Evolutionary conservation across 2,329 filamentous ascomycete genomes (phyloP).

Genomic region (Pseudocercospora cruenta): DNA sequence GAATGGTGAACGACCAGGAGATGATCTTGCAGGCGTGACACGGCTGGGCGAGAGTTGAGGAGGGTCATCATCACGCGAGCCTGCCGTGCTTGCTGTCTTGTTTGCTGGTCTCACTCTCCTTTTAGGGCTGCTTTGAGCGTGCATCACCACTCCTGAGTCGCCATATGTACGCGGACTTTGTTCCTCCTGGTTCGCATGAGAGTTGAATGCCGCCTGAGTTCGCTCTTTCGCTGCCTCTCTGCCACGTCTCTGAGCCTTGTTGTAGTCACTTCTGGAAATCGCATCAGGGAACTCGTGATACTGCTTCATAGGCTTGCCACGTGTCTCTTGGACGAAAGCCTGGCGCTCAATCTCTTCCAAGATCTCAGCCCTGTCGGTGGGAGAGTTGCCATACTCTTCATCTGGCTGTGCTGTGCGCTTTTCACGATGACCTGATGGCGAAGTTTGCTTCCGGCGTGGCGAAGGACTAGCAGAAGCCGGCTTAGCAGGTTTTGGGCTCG

Average conservation of each 20-base stretch:
- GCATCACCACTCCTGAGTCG: background rate
- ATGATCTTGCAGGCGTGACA: background rate
- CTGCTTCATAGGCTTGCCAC: background rate
- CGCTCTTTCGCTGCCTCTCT: background rate
- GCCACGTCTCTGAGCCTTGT: background rate
- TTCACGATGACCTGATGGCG: background rate
- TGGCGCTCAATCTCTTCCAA: background rate
- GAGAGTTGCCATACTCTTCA: background rate
- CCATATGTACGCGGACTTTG: background rate
- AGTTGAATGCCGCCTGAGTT: background rate
- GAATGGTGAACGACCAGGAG: background rate
- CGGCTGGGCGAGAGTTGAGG: conserved; percentile 1
- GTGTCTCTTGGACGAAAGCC: background rate
- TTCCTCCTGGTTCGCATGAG: background rate
- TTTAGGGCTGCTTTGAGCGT: background rate
- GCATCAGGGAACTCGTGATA: background rate
- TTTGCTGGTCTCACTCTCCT: background rate
- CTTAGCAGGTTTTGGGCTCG: background rate
- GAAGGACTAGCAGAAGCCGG: background rate
- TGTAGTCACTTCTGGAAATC: background rate
- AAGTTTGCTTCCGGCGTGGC: background rate
- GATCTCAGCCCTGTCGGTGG: background rate
- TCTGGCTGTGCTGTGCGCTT: background rate
- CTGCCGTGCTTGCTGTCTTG: background rate
- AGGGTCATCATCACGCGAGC: background rate